Base-by-base conservation (phyloP, 768 basidiomycete genomes). In the Podaxis sp. region DNA sequence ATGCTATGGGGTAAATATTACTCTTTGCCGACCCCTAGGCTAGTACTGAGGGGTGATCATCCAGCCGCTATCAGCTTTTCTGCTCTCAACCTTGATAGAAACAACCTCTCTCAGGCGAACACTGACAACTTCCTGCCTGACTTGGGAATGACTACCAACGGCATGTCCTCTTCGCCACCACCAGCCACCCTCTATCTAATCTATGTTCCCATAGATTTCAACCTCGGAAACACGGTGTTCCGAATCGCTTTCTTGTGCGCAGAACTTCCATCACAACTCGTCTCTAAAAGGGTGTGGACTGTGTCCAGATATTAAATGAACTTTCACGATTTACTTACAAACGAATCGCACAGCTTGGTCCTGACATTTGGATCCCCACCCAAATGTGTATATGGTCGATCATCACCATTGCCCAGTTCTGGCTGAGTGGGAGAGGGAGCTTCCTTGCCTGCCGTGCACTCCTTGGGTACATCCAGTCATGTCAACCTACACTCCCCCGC, bases 281-380 rank as follows among this genome's bases (percentile, higher is more conserved):
- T 87, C 44, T 85, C 83, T 1, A 88, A 88, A 69, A 75, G 79
- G 11, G 78, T 86, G 46, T 48, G 76, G 67, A 2, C 42, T 14
- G 42, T 23, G 21, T 7, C 46, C n/a, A 1, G 37, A 23, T 18
- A 13, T 50, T 48, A 13, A n/a, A 28, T 40, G n/a, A 44, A 21
- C 6, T 40, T 13, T 1, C 23, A 10, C n/a, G 10, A 47, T 27
- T 47, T 14, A 10, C n/a, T 10, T 50, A 18, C 35, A 36, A 40
- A 6, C 10, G 36, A 28, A 16, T 16, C 11, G 7, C 32, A 44
- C 52, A 83, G 80, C 63, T 85, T 40, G 85, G 86, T 2, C 85
- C 85, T 2, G 86, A 88, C 68, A 78, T 82, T 25, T 87, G 83
- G 84, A 84, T 85, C 69, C 83, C 84, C 4, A 78, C 75, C 1